A percentile compares a stretch with the other conserved stretches of the same genome.
These are phyloP conservation scores for Kwoniella mangroviensis DNA, from an alignment of 768 basidiomycete species.

Conservation along the genomic window DNA sequence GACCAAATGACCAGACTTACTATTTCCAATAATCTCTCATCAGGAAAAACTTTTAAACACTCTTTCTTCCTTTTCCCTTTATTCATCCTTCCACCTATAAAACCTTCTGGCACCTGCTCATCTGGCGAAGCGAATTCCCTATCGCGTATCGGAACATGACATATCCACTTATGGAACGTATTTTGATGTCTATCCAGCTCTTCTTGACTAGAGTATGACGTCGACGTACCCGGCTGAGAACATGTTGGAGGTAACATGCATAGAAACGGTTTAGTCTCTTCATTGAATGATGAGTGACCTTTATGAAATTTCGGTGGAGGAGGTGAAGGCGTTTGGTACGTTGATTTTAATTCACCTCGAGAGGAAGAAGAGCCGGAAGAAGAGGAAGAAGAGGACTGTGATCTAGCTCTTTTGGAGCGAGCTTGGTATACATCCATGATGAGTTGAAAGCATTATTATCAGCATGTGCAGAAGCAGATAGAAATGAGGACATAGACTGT, in stretches of 20 bases:
- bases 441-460: background rate
- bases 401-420: conserved; percentile 18
- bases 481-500: too few species aligned
- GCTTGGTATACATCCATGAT: conserved; percentile 10
- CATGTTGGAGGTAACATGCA: conserved; percentile 86
- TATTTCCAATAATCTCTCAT: conserved; percentile 74
- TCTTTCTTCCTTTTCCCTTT: conserved; percentile 48
- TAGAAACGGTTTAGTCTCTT: conserved; percentile 44
- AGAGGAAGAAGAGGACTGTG: conserved; percentile 24
- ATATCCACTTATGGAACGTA: conserved; percentile 61
- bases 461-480: too few species aligned
- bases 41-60: conserved; percentile 84
- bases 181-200: conserved; percentile 82
- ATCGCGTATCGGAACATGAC: conserved; percentile 82
- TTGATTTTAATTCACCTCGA: background rate
- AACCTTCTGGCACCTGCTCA: conserved; percentile 26
- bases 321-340: background rate
- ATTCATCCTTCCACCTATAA: conserved; percentile 29
- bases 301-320: conserved; percentile 47
- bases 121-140: conserved; percentile 44
- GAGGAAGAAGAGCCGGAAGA: background rate
- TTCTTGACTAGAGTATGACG: conserved; percentile 67
- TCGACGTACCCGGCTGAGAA: conserved; percentile 62
- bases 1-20: conserved; percentile 62
- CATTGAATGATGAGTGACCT: conserved; percentile 6